These are phyloP conservation scores for Heterococcus sp. DNA, from an alignment of 108 stramenopile species.

Conservation along the genomic window DNA sequence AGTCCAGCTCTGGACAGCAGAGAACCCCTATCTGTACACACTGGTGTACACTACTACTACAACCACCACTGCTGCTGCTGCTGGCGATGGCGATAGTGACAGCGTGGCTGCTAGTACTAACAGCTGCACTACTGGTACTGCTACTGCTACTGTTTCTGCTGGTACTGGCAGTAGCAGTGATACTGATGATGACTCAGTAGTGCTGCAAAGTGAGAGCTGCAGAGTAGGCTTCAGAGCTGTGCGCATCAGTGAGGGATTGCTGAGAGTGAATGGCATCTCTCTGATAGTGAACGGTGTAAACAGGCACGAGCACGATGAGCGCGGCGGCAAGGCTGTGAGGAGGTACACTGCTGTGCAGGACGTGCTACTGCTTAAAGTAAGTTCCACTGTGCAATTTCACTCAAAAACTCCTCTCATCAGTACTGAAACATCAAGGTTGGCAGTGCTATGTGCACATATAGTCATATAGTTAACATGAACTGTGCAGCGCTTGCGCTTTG, in stretches of 20 bases:
- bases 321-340: constrained; percentile 44
- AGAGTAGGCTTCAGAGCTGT: constrained; percentile 77
- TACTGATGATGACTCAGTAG: background rate
- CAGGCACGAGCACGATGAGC: constrained; percentile 83
- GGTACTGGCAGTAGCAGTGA: background rate
- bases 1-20: constrained; percentile 72
- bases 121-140: background rate
- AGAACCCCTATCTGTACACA: constrained; percentile 75
- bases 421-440: too few species aligned
- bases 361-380: constrained; percentile 37
- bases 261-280: constrained; percentile 59
- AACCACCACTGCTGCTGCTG: too few species aligned
- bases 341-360: constrained; percentile 48
- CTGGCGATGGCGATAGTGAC: too few species aligned
- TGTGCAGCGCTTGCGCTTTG: too few species aligned
- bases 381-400: too few species aligned
- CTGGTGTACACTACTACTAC: constrained; percentile 57
- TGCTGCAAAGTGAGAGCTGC: constrained; percentile 68
- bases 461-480: too few species aligned
- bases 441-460: too few species aligned
- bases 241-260: background rate
- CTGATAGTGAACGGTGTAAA: constrained; percentile 81
- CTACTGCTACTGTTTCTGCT: background rate
- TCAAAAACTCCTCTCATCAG: too few species aligned
- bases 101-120: background rate